A percentile compares a stretch with the other conserved stretches of the same genome.
Evolutionary conservation across 352 stramenopile species (phyloP).

Genomic region (Globisporangium perplexum): DNA sequence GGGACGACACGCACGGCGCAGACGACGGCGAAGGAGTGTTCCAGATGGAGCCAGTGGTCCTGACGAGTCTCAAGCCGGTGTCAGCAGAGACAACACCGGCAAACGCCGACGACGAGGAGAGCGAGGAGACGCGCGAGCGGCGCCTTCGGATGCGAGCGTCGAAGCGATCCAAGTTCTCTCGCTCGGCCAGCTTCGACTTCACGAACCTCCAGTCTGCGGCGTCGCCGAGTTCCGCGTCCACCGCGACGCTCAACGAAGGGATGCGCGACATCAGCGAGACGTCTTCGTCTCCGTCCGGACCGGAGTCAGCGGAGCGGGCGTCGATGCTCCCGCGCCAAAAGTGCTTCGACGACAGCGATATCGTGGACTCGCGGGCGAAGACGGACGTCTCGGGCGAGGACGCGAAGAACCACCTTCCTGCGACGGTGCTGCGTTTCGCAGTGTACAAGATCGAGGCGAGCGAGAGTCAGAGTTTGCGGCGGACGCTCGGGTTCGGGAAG

Average conservation of each 20-base stretch:
- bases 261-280: constrained; percentile 3
- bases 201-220: constrained; percentile 29
- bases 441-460: constrained; percentile 70
- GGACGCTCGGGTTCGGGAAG: constrained; percentile 60
- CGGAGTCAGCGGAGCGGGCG: background rate
- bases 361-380: constrained; percentile 45
- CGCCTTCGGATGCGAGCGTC: constrained; percentile 9
- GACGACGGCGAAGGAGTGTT: constrained; percentile 19
- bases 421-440: constrained; percentile 63
- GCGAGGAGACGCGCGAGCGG: background rate
- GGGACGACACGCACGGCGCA: constrained; percentile 16
- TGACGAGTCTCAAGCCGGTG: background rate
- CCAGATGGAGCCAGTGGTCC: constrained; percentile 12
- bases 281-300: background rate
- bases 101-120: background rate
- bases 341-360: constrained; percentile 80
- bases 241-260: constrained; percentile 4
- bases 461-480: constrained; percentile 44
- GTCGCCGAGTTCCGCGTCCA: constrained; percentile 9
- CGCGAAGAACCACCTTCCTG: constrained; percentile 37
- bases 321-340: constrained; percentile 23
- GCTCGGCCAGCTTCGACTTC: constrained; percentile 74
- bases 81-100: constrained; percentile 2
- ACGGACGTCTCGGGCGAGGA: constrained; percentile 22
- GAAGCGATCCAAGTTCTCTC: constrained; percentile 51